phyloP scores from a whole-genome alignment of 2,329 filamentous ascomycete species.

The Diaporthe sp. region DNA sequence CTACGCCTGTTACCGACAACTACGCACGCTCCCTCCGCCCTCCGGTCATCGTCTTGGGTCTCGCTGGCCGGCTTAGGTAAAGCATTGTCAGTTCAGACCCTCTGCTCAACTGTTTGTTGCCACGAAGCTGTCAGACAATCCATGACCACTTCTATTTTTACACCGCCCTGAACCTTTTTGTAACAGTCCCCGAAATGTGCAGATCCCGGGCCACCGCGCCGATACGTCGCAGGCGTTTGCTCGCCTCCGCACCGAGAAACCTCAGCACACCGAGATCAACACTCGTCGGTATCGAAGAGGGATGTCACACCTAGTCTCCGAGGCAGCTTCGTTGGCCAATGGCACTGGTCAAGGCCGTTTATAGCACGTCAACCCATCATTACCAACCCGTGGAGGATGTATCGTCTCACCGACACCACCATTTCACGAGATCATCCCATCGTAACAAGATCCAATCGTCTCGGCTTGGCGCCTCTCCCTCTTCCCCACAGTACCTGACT shows the following conservation, averaged over 20 bases:
- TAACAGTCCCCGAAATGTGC: constrained; percentile 12
- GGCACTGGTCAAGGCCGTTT: background rate
- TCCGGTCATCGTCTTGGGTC: background rate
- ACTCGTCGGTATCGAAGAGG: background rate
- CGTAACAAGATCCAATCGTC: background rate
- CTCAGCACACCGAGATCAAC: constrained; percentile 8
- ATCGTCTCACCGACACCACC: constrained; percentile 1
- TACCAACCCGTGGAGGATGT: background rate
- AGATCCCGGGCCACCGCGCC: background rate
- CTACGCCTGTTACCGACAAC: background rate
- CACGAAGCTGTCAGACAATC: constrained; percentile 17
- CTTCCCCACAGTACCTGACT: constrained; percentile 1
- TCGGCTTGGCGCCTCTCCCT: background rate
- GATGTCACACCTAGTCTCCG: background rate
- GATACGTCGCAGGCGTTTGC: constrained; percentile 9
- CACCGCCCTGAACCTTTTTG: background rate
- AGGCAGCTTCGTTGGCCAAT: background rate
- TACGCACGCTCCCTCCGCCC: background rate
- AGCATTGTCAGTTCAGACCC: background rate
- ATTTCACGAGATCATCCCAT: constrained; percentile 13
- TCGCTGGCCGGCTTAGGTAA: background rate
- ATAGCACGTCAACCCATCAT: background rate
- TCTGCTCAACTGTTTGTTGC: background rate
- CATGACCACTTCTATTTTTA: constrained; percentile 25
- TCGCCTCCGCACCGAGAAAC: constrained; percentile 15